Conservation (phyloP, 75 land plant species). For the Pinus tabuliformis region DNA sequence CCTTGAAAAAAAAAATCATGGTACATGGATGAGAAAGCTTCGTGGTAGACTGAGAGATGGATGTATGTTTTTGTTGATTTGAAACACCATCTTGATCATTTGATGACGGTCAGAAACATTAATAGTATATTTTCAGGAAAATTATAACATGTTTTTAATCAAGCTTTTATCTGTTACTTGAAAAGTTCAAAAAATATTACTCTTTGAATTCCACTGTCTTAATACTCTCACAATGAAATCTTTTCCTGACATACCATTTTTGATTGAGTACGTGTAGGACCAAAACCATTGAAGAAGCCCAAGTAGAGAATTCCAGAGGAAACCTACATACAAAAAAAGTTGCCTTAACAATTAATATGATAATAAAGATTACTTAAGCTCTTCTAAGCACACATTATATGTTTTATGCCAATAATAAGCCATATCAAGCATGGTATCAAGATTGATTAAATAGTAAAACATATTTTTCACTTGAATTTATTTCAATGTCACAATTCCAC, state of each 20-base stretch:
- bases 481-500: too few species aligned
- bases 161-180: neutral
- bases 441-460: neutral
- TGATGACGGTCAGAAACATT: too few species aligned
- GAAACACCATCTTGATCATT: too few species aligned
- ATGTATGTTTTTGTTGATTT: too few species aligned
- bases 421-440: neutral
- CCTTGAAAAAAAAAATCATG: too few species aligned
- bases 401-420: conserved; percentile 1
- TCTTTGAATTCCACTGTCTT: neutral
- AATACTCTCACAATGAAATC: neutral
- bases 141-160: neutral
- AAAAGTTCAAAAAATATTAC: neutral
- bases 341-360: neutral
- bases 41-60: too few species aligned
- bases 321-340: conserved; percentile 37
- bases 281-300: conserved; percentile 72
- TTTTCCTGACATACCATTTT: conserved; percentile 49
- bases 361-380: neutral
- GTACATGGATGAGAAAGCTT: too few species aligned
- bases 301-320: conserved; percentile 52
- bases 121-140: too few species aligned
- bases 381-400: neutral
- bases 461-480: too few species aligned
- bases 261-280: conserved; percentile 64